Percentiles rank a stretch among this genome's conserved stretches.
phyloP scores from a whole-genome alignment of 495 filamentous ascomycete species.

The Penicillium fimorum region DNA sequence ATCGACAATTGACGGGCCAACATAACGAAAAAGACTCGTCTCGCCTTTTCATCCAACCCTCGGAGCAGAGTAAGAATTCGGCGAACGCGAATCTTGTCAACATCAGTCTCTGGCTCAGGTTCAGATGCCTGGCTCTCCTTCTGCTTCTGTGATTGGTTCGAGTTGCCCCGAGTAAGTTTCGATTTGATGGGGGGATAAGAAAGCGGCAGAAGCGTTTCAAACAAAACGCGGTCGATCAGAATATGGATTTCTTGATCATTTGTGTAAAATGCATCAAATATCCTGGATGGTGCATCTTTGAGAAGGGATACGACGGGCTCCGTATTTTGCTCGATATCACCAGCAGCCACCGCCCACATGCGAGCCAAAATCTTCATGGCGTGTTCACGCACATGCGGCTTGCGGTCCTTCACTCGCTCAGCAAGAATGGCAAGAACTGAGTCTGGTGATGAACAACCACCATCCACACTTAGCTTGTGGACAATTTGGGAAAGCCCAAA shows the following conservation, averaged over 20 bases:
- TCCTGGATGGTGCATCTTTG: slow-evolving; percentile 76
- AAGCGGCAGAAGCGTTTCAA: slow-evolving; percentile 80
- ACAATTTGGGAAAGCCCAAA: slow-evolving; percentile 78
- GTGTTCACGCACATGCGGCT: slow-evolving; percentile 74
- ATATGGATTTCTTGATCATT: slow-evolving; percentile 86
- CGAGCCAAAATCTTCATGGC: slow-evolving; percentile 79
- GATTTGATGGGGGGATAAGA: slow-evolving; percentile 77
- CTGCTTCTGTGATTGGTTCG: slow-evolving; percentile 59
- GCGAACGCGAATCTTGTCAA: slow-evolving; percentile 82
- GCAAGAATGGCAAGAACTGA: slow-evolving; percentile 76
- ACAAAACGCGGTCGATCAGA: slow-evolving; percentile 80
- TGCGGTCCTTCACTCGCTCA: slow-evolving; percentile 85
- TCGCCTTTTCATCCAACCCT: slow-evolving; percentile 73
- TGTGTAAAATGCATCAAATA: slow-evolving; percentile 84
- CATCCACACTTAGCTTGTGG: slow-evolving; percentile 71
- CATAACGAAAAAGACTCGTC: slow-evolving; percentile 85
- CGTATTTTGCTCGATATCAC: slow-evolving; percentile 81
- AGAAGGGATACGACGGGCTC: slow-evolving; percentile 70
- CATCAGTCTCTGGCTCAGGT: slow-evolving; percentile 56
- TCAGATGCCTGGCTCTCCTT: slow-evolving; percentile 51
- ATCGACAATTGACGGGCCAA: slow-evolving; percentile 70
- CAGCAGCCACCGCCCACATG: slow-evolving; percentile 87
- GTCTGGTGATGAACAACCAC: slow-evolving; percentile 65
- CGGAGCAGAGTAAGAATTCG: slow-evolving; percentile 78
- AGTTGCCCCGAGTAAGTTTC: slow-evolving; percentile 58